Base-by-base conservation (phyloP, 2,329 filamentous ascomycete genomes). In the Colletotrichum paranaense region DNA sequence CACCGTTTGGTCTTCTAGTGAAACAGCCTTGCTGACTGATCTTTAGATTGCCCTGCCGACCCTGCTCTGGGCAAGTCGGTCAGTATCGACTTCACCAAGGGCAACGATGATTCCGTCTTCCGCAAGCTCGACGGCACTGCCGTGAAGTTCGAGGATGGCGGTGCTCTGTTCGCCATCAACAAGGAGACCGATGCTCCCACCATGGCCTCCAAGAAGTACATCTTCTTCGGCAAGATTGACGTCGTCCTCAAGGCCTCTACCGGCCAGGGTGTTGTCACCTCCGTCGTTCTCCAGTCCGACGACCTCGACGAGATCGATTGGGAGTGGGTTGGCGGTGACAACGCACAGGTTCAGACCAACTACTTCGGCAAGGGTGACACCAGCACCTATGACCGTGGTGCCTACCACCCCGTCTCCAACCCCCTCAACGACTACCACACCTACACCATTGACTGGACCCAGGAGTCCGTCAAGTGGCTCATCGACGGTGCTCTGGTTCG, bases 291-390 rank as follows among this genome's bases (percentile, higher is more conserved):
- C 76, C 93, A 98, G 86, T 98, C 95, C 1, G 95, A 98, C 79
- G 91, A 93, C 79, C 89, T 98, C 35, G 96, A 98, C 81, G 95
- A 98, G 87, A 97, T 98, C 75, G 96, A 98, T 83, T 97, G 95
- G 93, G 96, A 98, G 84, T 98, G 94, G 93, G 88, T 98, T 72
- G 97, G 96, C 72, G 92, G 91, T 66, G 90, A 94, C 80, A 85
- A 88, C 76, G 83, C 86, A 32, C 88, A 96, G 81, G 95, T 95
- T 38, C 96, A 98, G 85, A 93, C 91, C 81, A 97, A 97, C 86
- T 97, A 95, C 86, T 94, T 93, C 83, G 90, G 91, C 85, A 93
- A 94, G 86, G 93, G 93, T 72, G 85, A 94, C 82, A 91, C 89
- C 67, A 88, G 88, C n/a, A 88, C 88, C 71, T 95, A 91, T 82